phyloP scores from a whole-genome alignment of 176 grass and related monocot species.

The Phyllostachys edulis region DNA sequence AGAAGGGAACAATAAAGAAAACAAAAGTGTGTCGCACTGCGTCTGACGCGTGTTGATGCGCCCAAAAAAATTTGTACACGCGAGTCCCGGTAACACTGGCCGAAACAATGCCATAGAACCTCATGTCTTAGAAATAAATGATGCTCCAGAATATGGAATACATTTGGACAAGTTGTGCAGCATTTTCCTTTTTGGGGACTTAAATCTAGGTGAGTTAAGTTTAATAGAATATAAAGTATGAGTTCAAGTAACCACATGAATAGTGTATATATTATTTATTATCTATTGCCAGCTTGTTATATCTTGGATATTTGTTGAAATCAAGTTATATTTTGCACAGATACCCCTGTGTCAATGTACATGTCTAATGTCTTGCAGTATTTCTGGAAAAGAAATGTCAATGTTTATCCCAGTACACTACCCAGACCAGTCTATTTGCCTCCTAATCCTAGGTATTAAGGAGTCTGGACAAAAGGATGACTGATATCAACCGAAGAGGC shows the following conservation, averaged over 20 bases:
- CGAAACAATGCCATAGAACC: not conserved
- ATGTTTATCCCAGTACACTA: not conserved
- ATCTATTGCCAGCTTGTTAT: not conserved
- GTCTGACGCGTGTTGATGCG: too few relatives aligned
- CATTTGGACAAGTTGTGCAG: not conserved
- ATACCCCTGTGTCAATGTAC: not conserved
- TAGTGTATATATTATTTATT: constrained; percentile 1
- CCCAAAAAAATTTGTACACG: too few relatives aligned
- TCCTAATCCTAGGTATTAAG: not conserved
- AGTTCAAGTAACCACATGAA: constrained; percentile 8
- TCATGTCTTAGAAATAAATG: not conserved
- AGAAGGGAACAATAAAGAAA: too few relatives aligned
- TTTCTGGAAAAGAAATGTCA: not conserved
- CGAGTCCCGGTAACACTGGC: too few relatives aligned
- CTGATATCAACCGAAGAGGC: not conserved
- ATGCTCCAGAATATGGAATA: constrained; percentile 1
- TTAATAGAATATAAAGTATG: constrained; percentile 9
- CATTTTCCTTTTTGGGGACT: not conserved
- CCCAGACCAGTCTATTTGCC: not conserved
- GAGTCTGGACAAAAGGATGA: not conserved
- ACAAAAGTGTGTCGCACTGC: too few relatives aligned
- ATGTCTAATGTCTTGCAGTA: not conserved
- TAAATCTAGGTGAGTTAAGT: not conserved
- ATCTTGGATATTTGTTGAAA: not conserved
- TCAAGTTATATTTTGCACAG: constrained; percentile 18